Evolutionary conservation across 2,329 filamentous ascomycete species (phyloP).

Genomic region (Laburnicola sp.): DNA sequence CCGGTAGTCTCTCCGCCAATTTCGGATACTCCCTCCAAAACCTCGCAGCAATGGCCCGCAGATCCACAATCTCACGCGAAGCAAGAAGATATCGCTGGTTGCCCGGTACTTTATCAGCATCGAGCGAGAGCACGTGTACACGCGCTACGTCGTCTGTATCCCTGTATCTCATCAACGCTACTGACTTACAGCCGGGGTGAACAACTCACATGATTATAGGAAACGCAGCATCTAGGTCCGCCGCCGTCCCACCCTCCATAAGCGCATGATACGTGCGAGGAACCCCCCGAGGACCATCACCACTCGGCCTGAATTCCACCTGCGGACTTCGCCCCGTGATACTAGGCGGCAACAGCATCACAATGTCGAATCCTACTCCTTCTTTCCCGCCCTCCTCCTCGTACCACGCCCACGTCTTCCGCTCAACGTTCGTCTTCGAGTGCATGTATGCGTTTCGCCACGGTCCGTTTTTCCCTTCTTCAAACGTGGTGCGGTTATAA

Average conservation of each 20-base stretch:
- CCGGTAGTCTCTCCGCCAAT: slow-evolving; percentile 12
- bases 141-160: slow-evolving; percentile 22
- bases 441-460: slow-evolving; percentile 15
- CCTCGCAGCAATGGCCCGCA: slow-evolving; percentile 9
- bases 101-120: slow-evolving; percentile 11
- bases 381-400: slow-evolving; percentile 10
- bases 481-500: slow-evolving; percentile 15
- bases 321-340: slow-evolving; percentile 20
- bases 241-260: slow-evolving; percentile 1
- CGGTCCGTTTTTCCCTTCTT: slow-evolving; percentile 7
- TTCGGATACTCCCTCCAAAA: slow-evolving; percentile 16
- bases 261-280: slow-evolving; percentile 7
- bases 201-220: slow-evolving; percentile 18
- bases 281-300: slow-evolving; percentile 12
- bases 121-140: slow-evolving; percentile 16
- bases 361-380: slow-evolving; percentile 13
- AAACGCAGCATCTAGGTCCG: slow-evolving; percentile 8
- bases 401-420: slow-evolving; percentile 19
- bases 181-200: slow-evolving; percentile 8
- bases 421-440: slow-evolving; percentile 21
- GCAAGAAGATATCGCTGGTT: slow-evolving; percentile 20
- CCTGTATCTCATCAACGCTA: slow-evolving; percentile 7
- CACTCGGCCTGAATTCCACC: slow-evolving; percentile 6
- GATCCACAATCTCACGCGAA: slow-evolving; percentile 3
- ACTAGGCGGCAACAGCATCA: slow-evolving; percentile 15